A percentile compares a stretch with the other conserved stretches of the same genome.
These are phyloP conservation scores for Leucaena leucocephala DNA, from an alignment of 306 rosid genomes.

Conservation along the genomic window DNA sequence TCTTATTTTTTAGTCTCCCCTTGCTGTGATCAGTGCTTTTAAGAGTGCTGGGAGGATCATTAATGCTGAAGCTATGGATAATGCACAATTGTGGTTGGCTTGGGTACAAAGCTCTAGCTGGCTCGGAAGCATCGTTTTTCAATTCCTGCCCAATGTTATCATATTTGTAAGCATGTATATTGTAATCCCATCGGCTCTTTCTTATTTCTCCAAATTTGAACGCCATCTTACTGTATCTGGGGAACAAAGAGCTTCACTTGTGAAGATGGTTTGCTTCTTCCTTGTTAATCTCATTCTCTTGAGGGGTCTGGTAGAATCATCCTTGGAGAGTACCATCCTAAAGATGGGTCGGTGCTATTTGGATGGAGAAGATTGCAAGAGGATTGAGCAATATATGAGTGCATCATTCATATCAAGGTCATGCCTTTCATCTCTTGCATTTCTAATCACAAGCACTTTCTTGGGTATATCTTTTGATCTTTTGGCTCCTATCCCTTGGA, in stretches of 20 bases:
- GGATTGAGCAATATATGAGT: conserved; percentile 97
- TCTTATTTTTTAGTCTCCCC: conserved; percentile 93
- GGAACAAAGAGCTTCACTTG: conserved; percentile 88
- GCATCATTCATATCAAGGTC: conserved; percentile 86
- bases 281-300: conserved; percentile 92
- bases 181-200: conserved; percentile 84
- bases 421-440: conserved; percentile 96
- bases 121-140: conserved; percentile 89
- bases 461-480: conserved; percentile 95
- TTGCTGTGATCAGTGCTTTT: conserved; percentile 82
- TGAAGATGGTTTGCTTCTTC: conserved; percentile 98
- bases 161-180: conserved; percentile 92
- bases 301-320: conserved; percentile 86
- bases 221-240: conserved; percentile 94
- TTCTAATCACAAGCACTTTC: conserved; percentile 87
- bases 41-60: conserved; percentile 86
- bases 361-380: conserved; percentile 96
- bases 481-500: conserved; percentile 96
- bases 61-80: conserved; percentile 94
- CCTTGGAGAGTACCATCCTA: conserved; percentile 78
- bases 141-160: conserved; percentile 89
- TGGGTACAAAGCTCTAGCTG: conserved; percentile 95
- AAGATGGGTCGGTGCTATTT: conserved; percentile 92
- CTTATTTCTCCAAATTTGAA: conserved; percentile 89
- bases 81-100: conserved; percentile 83